Evolutionary conservation across 306 rosid genomes (phyloP), one percentile per base, ranked within the genome.

Genomic region (Pterocarpus macrocarpus): DNA sequence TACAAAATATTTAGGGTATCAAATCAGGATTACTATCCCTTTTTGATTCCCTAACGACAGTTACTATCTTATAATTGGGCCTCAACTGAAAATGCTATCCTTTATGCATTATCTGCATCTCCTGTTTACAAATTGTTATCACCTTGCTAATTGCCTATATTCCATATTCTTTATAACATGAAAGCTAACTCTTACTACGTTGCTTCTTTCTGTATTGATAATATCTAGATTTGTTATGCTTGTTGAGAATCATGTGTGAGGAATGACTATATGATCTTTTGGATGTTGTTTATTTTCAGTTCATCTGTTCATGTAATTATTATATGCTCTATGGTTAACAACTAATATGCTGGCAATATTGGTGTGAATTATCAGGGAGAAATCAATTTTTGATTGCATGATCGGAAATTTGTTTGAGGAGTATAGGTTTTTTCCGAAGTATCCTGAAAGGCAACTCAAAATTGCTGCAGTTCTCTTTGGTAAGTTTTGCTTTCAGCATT

Each of bases 401-500:
- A 91, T 91, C 34, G 94, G 91, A 6, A 96, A 96, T 90, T 89
- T 94, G 79, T 96, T 94, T 65, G 99, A 96, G 84, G 98, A 96
- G 90, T 96, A 91, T 82, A 88, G 90, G 64, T 96, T 96, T 88
- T 96, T 93, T 72, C 97, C 97, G 12, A 96, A 92, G 89, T 96
- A 96, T 86, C 99, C 99, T 63, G 99, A 96, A 85, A 89, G 88
- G 86, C 99, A 96, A 82, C 94, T 96, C 62, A 89, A 85, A 91
- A 90, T 96, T 84, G 98, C 98, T 13, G 99, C 98, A 30, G 80
- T 92, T 78, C 92, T 94, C 75, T 96, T 96, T 82, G 99, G 99
- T 94, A 80, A 82, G 98, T 83, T 74, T 85, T 73, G 15, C 76
- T 62, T 44, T 47, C 75, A 35, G 80, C 30, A 58, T 84, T 82